A percentile compares a stretch with the other conserved stretches of the same genome.
Conservation (phyloP, 2,329 filamentous ascomycete species). For the Hirsutella rhossiliensis region DNA sequence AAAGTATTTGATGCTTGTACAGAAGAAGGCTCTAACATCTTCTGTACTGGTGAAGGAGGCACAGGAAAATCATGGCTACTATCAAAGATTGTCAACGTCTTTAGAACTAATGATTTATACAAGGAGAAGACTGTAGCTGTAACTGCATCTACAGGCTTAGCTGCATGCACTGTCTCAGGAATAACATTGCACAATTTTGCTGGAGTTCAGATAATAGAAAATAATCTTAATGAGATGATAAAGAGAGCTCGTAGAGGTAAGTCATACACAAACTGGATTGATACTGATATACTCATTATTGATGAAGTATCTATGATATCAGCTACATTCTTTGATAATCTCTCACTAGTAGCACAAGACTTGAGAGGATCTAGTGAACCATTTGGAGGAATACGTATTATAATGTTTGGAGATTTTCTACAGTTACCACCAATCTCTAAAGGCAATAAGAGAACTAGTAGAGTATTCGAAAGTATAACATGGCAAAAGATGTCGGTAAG, state of each 20-base stretch:
- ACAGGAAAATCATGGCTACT: background rate
- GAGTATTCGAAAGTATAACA: background rate
- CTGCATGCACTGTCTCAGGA: background rate
- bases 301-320: background rate
- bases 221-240: background rate
- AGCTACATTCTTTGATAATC: background rate
- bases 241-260: background rate
- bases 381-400: background rate
- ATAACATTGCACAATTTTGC: background rate
- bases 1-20: background rate
- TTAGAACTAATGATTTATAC: background rate
- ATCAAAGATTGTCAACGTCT: background rate
- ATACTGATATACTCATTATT: background rate
- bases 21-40: background rate
- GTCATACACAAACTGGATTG: background rate
- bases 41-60: background rate
- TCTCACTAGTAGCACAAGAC: background rate
- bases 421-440: background rate
- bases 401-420: background rate
- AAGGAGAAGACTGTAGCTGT: background rate
- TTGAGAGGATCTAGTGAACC: background rate
- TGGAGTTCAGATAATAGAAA: background rate
- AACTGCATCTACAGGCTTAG: background rate
- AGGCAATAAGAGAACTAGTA: background rate
- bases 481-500: background rate